These are phyloP conservation scores for Tolypocladium paradoxum DNA, from an alignment of 2,329 filamentous ascomycete genomes.

Conservation along the genomic window DNA sequence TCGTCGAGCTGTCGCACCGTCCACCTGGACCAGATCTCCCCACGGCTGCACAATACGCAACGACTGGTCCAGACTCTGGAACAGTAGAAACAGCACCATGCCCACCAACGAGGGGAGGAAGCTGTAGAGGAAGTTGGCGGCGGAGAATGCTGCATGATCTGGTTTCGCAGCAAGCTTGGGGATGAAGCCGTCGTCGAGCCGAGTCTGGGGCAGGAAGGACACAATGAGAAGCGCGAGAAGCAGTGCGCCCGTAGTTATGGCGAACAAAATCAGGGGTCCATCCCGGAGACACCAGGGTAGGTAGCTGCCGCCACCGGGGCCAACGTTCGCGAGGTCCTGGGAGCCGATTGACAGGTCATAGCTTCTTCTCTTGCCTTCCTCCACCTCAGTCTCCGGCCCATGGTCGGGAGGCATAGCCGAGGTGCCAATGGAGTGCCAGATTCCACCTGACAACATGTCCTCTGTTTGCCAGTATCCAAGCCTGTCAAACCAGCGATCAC, in stretches of 20 bases:
- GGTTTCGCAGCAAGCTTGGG: slow-evolving; percentile 56
- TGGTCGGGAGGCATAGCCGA: slow-evolving; percentile 19
- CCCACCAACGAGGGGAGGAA: slow-evolving; percentile 62
- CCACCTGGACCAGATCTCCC: slow-evolving; percentile 45
- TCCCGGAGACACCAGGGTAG: slow-evolving; percentile 69
- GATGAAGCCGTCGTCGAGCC: slow-evolving; percentile 58
- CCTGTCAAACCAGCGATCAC: slow-evolving; percentile 50
- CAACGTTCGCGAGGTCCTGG: slow-evolving; percentile 15
- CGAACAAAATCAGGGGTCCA: slow-evolving; percentile 53
- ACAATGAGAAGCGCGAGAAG: slow-evolving; percentile 64
- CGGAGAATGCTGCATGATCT: slow-evolving; percentile 57
- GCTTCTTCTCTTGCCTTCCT: slow-evolving; percentile 17
- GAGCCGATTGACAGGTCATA: slow-evolving; percentile 21
- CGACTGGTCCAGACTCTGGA: slow-evolving; percentile 55
- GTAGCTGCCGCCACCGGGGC: slow-evolving; percentile 41
- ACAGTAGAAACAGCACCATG: slow-evolving; percentile 53
- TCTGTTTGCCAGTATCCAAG: slow-evolving; percentile 81
- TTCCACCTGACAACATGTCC: slow-evolving; percentile 46
- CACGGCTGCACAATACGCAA: slow-evolving; percentile 60
- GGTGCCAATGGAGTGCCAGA: slow-evolving; percentile 70
- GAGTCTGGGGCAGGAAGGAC: slow-evolving; percentile 62
- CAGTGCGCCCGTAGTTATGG: slow-evolving; percentile 47
- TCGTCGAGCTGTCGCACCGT: slow-evolving; percentile 50
- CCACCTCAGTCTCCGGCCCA: slow-evolving; percentile 10
- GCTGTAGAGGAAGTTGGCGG: slow-evolving; percentile 79